phyloP scores from a whole-genome alignment of 768 basidiomycete species.

The Rhodocollybia butyracea region DNA sequence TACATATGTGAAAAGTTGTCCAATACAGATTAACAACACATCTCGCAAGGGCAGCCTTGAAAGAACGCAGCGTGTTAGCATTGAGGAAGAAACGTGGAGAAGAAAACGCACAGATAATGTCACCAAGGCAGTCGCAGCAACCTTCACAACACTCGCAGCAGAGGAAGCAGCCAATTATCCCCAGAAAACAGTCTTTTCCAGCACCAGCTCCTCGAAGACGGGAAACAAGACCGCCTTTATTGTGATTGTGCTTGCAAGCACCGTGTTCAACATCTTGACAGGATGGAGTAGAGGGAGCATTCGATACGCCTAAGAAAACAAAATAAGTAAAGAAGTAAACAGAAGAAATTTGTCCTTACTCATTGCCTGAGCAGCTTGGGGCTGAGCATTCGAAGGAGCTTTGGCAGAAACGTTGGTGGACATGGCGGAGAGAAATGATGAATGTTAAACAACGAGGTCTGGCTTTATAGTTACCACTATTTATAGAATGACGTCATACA shows the following conservation, averaged over 20 bases:
- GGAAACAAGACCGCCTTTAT: slow-evolving; percentile 26
- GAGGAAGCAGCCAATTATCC: slow-evolving; percentile 59
- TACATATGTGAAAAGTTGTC: too few relatives aligned
- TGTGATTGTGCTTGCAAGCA: slow-evolving; percentile 36
- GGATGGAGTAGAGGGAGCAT: slow-evolving; percentile 29
- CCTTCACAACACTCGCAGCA: slow-evolving; percentile 79
- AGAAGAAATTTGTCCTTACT: slow-evolving; percentile 37
- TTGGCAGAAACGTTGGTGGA: slow-evolving; percentile 25
- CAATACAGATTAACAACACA: slow-evolving; percentile 63
- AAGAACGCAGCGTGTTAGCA: neutral
- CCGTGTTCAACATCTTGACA: slow-evolving; percentile 22
- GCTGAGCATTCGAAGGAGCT: slow-evolving; percentile 45
- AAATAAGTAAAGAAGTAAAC: neutral
- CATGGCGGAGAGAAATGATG: neutral
- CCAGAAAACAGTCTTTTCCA: slow-evolving; percentile 68
- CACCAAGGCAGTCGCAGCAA: slow-evolving; percentile 68
- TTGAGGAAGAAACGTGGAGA: neutral
- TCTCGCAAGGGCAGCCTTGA: slow-evolving; percentile 79
- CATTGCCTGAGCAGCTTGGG: slow-evolving; percentile 60
- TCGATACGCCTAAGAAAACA: slow-evolving; percentile 39
- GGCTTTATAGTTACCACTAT: too few relatives aligned
- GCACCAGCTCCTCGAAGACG: slow-evolving; percentile 73
- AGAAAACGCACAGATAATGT: slow-evolving; percentile 61
- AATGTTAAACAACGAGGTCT: too few relatives aligned
- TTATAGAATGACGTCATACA: too few relatives aligned